Conservation (phyloP, 257 asterid species). For the Solanum acaule region DNA sequence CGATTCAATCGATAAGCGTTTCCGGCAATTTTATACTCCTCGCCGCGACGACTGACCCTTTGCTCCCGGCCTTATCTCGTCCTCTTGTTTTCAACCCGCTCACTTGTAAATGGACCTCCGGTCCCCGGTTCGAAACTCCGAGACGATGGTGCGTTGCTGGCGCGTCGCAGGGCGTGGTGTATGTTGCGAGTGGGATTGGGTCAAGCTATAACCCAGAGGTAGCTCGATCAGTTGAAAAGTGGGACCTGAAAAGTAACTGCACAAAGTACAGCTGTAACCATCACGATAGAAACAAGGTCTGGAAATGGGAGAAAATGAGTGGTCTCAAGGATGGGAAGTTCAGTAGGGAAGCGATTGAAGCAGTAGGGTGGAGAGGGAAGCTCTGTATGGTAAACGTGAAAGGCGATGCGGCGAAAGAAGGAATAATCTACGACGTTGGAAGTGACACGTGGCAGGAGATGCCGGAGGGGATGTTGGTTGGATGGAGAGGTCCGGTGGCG, state of each 20-base stretch:
- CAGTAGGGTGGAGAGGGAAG: constrained; percentile 69
- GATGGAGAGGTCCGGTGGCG: constrained; percentile 82
- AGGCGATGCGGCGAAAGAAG: constrained; percentile 64
- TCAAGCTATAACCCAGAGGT: constrained; percentile 45
- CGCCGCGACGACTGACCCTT: constrained; percentile 57
- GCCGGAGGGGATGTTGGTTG: constrained; percentile 77
- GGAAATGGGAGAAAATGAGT: constrained; percentile 57
- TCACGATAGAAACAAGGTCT: neutral
- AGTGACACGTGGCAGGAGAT: constrained; percentile 51
- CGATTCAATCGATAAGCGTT: constrained; percentile 53
- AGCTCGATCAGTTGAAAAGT: constrained; percentile 65
- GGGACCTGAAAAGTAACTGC: constrained; percentile 27
- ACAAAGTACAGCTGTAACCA: neutral
- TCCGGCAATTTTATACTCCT: constrained; percentile 47
- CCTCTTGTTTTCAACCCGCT: constrained; percentile 58
- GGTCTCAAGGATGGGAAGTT: constrained; percentile 47
- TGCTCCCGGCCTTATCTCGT: constrained; percentile 57
- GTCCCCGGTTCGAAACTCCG: constrained; percentile 46
- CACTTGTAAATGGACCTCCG: constrained; percentile 33
- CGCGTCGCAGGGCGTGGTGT: constrained; percentile 21
- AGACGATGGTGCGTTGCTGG: constrained; percentile 92
- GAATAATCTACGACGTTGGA: constrained; percentile 38
- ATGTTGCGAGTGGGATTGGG: constrained; percentile 78
- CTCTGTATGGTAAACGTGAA: constrained; percentile 42
- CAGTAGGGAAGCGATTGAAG: constrained; percentile 82